Evolutionary conservation across 257 asterid genomes (phyloP), one percentile per base, ranked within the genome.

Genomic region (Petunia secreta): DNA sequence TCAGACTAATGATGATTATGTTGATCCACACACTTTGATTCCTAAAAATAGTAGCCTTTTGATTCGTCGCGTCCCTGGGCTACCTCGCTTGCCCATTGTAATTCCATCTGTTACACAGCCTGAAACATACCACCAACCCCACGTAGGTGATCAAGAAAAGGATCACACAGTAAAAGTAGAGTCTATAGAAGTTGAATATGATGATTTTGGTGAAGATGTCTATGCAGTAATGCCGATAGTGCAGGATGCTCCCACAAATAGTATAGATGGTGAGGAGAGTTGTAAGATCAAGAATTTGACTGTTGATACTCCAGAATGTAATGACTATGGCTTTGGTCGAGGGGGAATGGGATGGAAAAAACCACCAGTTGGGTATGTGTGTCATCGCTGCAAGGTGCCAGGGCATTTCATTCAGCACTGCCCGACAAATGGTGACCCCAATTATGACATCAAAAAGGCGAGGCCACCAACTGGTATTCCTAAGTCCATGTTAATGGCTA

Each of bases 381-480:
- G 25, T 25, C 25, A 25, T 25, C 25, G 25, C 0, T 25, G 25
- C 25, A 25, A 25, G 25, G 25, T 25, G 25, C 25, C 25, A 25
- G 25, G 25, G 25, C 25, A 25, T 25, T 25, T 25, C 25, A 25
- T 25, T 25, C 25, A 25, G 25, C 25, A 25, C 25, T 25, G 25
- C 25, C 97, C 98, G 67, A 95, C 98, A 40, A 94, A 94, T 87
- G 98, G 98, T 58, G 98, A 94, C 86, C 98, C 97, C 16, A 90
- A 86, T 84, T 95, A 82, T 85, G 98, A 95, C 89, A 83, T 95
- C 60, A 91, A 81, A 88, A 90, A 94, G 89, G 92, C 90, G 81
- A 95, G 90, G 71, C 97, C 98, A 65, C 97, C 98, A 8, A 93
- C 98, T 57, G 98, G 98, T 75, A 94, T 94, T 80, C 98, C 98